Evolutionary conservation across 371 early-diverging fungal species (phyloP), one percentile per base, ranked within the genome.

Genomic region (Rhizopus sp.): DNA sequence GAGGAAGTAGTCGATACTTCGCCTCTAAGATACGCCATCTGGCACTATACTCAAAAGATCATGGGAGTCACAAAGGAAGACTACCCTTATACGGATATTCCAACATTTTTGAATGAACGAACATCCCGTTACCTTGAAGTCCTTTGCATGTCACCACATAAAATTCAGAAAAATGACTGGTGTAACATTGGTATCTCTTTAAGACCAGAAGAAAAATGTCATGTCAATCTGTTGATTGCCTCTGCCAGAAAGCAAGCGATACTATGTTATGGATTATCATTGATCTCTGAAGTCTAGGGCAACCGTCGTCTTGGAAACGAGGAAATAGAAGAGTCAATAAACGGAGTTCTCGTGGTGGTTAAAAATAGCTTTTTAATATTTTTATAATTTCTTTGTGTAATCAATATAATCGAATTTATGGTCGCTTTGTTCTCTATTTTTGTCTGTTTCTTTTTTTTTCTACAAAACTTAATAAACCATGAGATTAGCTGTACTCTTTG

Each of bases 161-260:
- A 66, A 48, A 69, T 86, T 15, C 66, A 63, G 47, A 64, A 57
- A 45, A 66, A 64, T 32, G 87, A 87, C 54, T 87, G 82, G 78
- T 74, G 69, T 38, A 78, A 80, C 54, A 74, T 84, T 69, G 86
- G 82, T 13, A 69, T 86, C 46, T 72, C 73, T 31, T 66, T 88
- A 29, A 74, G 87, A 29, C 77, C 83, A 3, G 87, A 88, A 63
- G 88, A 88, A 59, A 86, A 87, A 57, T 85, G 85, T 55, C 88
- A 87, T 60, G 72, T 88, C 35, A 85, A 84, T 55, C 56, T 88
- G 32, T 64, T 88, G 44, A 75, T 83, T 34, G 73, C 79, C 38
- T 85, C 86, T 53, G 86, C 88, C 4, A 68, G 80, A 46, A 85
- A 86, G 56, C 81, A 83, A 53, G 83, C 84, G 1, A 66, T 83